Base-by-base conservation (phyloP, 2,329 filamentous ascomycete species). In the Nigrograna mackinnonii region DNA sequence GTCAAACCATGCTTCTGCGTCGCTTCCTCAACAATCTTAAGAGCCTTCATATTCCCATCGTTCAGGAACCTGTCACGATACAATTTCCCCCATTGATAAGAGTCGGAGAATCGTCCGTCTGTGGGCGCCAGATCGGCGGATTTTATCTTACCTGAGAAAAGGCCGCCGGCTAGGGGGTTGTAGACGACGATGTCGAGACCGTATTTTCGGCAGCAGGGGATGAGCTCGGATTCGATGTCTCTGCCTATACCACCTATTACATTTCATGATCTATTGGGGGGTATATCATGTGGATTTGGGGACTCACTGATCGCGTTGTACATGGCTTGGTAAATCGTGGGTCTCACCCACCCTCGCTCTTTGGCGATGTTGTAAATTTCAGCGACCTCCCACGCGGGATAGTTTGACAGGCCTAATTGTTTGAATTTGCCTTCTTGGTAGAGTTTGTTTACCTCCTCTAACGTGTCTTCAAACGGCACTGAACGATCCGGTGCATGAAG, bases 361-460 rank as follows among this genome's bases (percentile, higher is more conserved):
- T 86, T 86, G 76, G 87, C 92, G 28, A 84, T 85, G 67, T 89
- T 80, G 43, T 86, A 86, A 6, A 95, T 81, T 70, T 96, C 91
- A 0, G 90, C 90, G 7, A 96, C 87, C 66, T 96, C 91, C 62
- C 86, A 94, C 0, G 90, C 85, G 0, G 90, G 88, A 65, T 85
- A 96, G 71, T 96, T 96, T 56, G 83, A 87, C 44, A 96, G 71
- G 2, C 89, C 91, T 11, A 96, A 73, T 38, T 82, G 79, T 16
- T 89, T 83, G 60, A 96, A 95, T 65, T 92, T 94, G 46, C 90
- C 89, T 43, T 87, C 81, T 69, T 90, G 89, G 75, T 95, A 89
- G 38, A 96, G 72, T 68, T 90, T 83, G 65, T 96, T 82, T 44
- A 91, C 77, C 4, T 85, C 87, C 56, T 84, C 80, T 14, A 96